Evolutionary conservation across 2,329 filamentous ascomycete species (phyloP).

Genomic region (Fusarium sp.): DNA sequence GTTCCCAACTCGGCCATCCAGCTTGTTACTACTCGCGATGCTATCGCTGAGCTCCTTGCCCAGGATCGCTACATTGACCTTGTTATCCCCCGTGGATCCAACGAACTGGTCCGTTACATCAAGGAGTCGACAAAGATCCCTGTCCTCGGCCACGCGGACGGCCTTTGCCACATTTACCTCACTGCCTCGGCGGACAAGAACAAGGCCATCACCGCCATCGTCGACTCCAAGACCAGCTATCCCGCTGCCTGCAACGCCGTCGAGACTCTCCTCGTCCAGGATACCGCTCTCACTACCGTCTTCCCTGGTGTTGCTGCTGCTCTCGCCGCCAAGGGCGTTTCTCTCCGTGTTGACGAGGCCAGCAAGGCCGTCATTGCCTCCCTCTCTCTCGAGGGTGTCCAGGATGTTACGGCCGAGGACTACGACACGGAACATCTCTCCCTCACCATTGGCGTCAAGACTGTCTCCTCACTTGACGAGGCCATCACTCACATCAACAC

Average conservation of each 20-base stretch:
- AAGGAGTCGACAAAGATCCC: slow-evolving; percentile 94
- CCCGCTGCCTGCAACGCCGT: slow-evolving; percentile 94
- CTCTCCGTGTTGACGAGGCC: slow-evolving; percentile 80
- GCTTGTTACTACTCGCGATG: slow-evolving; percentile 92
- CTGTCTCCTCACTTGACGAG: slow-evolving; percentile 74
- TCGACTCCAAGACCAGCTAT: slow-evolving; percentile 95
- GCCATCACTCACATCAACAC: slow-evolving; percentile 91
- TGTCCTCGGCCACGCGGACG: slow-evolving; percentile 95
- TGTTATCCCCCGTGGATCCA: slow-evolving; percentile 91
- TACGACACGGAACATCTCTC: slow-evolving; percentile 92
- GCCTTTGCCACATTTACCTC: slow-evolving; percentile 88
- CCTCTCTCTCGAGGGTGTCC: slow-evolving; percentile 62
- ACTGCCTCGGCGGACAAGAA: slow-evolving; percentile 79
- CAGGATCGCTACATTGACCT: slow-evolving; percentile 92
- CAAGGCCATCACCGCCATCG: slow-evolving; percentile 80
- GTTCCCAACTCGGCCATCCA: slow-evolving; percentile 92
- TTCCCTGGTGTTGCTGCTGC: slow-evolving; percentile 80
- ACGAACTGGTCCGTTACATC: slow-evolving; percentile 90
- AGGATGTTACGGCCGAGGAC: slow-evolving; percentile 76
- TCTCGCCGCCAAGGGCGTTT: slow-evolving; percentile 81
- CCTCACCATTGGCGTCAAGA: slow-evolving; percentile 85
- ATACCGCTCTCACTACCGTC: slow-evolving; percentile 73
- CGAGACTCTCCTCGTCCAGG: slow-evolving; percentile 91
- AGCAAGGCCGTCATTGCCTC: slow-evolving; percentile 73
- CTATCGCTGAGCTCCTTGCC: slow-evolving; percentile 86